phyloP scores from a whole-genome alignment of 1,139 yeast species.

The Candida frijolesensis region DNA sequence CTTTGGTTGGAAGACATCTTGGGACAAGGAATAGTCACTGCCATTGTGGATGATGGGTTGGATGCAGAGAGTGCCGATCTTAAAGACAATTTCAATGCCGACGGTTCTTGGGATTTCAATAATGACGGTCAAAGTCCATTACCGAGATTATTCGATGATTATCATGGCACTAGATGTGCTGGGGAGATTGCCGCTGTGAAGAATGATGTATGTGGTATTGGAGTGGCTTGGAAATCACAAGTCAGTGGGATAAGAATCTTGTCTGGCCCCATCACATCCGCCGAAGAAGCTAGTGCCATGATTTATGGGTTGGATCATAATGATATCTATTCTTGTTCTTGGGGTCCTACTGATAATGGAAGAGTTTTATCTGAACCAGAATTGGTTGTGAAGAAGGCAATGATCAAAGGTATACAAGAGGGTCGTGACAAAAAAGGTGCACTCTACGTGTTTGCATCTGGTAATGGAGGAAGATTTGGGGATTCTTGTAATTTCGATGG shows the following conservation, averaged over 20 bases:
- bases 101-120: constrained; percentile 91
- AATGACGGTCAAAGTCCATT: constrained; percentile 73
- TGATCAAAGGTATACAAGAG: constrained; percentile 78
- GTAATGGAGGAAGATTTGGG: constrained; percentile 82
- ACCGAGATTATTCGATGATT: constrained; percentile 81
- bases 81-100: constrained; percentile 65
- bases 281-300: constrained; percentile 90
- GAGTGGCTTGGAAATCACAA: constrained; percentile 85
- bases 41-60: constrained; percentile 92
- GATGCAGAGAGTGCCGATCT: constrained; percentile 80
- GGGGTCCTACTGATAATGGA: constrained; percentile 99
- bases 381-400: constrained; percentile 72
- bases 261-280: constrained; percentile 76
- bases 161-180: constrained; percentile 98
- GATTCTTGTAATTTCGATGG: constrained; percentile 98
- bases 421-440: constrained; percentile 87
- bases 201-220: constrained; percentile 89
- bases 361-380: constrained; percentile 85
- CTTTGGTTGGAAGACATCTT: constrained; percentile 84
- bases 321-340: constrained; percentile 94
- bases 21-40: constrained; percentile 81
- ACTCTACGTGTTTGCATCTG: constrained; percentile 92
- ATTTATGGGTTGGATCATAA: constrained; percentile 77
- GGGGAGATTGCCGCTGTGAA: constrained; percentile 95
- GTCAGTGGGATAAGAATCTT: constrained; percentile 91